These are phyloP conservation scores for Exserohilum rostratum DNA, from an alignment of 2,329 filamentous ascomycete genomes.

Conservation along the genomic window DNA sequence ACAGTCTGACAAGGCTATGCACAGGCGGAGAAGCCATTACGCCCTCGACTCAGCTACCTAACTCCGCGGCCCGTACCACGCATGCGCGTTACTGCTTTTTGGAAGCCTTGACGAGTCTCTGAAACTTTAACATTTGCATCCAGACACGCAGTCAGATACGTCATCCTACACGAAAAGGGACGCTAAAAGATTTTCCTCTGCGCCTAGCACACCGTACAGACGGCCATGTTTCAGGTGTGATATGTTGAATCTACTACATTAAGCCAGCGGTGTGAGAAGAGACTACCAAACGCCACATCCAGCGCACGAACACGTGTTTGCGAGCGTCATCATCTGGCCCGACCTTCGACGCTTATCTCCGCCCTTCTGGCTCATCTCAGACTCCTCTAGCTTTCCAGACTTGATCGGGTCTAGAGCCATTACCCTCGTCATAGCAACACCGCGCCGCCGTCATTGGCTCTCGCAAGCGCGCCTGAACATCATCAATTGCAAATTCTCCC, in stretches of 20 bases:
- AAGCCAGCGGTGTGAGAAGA: neutral
- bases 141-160: neutral
- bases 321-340: neutral
- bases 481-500: neutral
- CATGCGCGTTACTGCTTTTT: neutral
- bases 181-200: conserved; percentile 1
- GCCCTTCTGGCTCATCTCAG: neutral
- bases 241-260: neutral
- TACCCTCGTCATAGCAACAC: neutral
- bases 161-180: neutral
- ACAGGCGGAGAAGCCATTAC: neutral
- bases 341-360: neutral
- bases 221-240: neutral
- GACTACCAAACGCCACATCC: neutral
- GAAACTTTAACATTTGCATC: neutral
- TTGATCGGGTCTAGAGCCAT: neutral
- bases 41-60: neutral
- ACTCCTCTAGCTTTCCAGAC: neutral
- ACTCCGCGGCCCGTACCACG: neutral
- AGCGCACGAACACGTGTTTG: neutral
- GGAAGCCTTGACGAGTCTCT: neutral
- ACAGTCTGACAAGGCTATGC: neutral
- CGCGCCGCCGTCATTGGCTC: no score
- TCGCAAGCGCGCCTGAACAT: no score
- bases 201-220: neutral